Evolutionary conservation across 495 filamentous ascomycete species (phyloP).

Genomic region (Achaetomiella virescens): DNA sequence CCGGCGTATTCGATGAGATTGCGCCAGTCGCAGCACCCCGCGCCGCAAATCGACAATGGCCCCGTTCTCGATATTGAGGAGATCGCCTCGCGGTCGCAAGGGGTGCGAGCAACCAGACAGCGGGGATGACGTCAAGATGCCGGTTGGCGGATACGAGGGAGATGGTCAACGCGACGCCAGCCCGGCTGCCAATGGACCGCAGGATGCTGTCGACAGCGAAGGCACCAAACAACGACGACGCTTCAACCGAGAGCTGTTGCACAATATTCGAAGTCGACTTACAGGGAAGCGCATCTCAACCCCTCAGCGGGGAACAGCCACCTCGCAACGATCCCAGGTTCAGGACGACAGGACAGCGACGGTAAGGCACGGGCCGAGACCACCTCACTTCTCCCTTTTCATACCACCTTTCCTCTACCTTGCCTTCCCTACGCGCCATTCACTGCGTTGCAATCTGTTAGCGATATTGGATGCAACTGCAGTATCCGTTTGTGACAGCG

Average conservation of each 20-base stretch:
- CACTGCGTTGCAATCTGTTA: neutral
- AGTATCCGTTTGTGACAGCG: neutral
- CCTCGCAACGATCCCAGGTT: slow-evolving; percentile 14
- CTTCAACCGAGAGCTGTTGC: slow-evolving; percentile 33
- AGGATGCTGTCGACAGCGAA: neutral
- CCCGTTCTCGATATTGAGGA: slow-evolving; percentile 27
- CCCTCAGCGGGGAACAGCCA: slow-evolving; percentile 27
- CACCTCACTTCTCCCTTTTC: neutral
- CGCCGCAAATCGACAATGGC: slow-evolving; percentile 21
- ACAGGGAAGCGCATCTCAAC: slow-evolving; percentile 22
- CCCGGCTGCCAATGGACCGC: neutral
- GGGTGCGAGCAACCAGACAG: slow-evolving; percentile 4
- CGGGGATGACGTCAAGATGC: slow-evolving; percentile 17
- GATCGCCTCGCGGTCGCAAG: slow-evolving; percentile 20
- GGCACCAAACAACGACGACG: slow-evolving; percentile 26
- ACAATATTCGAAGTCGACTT: slow-evolving; percentile 27
- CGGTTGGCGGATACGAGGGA: neutral
- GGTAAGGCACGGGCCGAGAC: slow-evolving; percentile 13
- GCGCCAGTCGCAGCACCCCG: neutral
- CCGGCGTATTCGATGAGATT: slow-evolving; percentile 14
- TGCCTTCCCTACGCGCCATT: neutral
- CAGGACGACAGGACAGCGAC: neutral
- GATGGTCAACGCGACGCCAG: slow-evolving; percentile 1
- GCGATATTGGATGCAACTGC: slow-evolving; percentile 4
- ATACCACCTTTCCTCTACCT: neutral